These are phyloP conservation scores for Candida buenavistaensis DNA, from an alignment of 1,139 yeast species.

Conservation along the genomic window DNA sequence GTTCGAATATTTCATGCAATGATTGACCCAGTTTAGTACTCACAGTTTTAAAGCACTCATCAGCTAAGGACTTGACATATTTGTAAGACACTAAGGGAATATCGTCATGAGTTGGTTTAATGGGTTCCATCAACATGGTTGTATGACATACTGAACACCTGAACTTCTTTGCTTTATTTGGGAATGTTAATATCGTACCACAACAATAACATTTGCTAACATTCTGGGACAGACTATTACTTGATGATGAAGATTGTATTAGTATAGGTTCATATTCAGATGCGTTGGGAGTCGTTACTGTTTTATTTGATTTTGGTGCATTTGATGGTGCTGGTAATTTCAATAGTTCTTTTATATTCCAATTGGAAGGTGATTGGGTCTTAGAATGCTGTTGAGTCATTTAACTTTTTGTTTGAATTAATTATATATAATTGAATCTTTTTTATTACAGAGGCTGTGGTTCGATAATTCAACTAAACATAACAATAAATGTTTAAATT, in stretches of 20 bases:
- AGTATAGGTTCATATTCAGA: slow-evolving; percentile 1
- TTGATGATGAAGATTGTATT: slow-evolving; percentile 4
- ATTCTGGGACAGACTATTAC: slow-evolving; percentile 7
- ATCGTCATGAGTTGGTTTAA: slow-evolving; percentile 3
- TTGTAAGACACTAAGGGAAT: slow-evolving; percentile 27
- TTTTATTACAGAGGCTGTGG: too few relatives aligned
- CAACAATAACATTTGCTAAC: slow-evolving; percentile 54
- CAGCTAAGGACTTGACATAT: slow-evolving; percentile 28
- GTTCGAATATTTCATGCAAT: slow-evolving; percentile 46
- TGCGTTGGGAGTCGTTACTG: slow-evolving; percentile 5
- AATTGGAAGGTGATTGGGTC: too few relatives aligned
- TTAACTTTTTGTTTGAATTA: too few relatives aligned
- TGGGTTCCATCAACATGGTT: slow-evolving; percentile 33
- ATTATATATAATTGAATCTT: too few relatives aligned
- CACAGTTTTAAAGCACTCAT: slow-evolving; percentile 26
- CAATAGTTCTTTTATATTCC: slow-evolving; percentile 8
- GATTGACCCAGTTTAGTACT: slow-evolving; percentile 11
- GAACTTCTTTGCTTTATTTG: slow-evolving; percentile 45
- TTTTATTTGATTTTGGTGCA: slow-evolving; percentile 3
- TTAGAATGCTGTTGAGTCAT: slow-evolving; percentile 1
- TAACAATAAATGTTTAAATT: too few relatives aligned
- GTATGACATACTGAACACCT: slow-evolving; percentile 60
- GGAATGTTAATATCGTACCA: slow-evolving; percentile 55
- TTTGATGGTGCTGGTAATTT: slow-evolving; percentile 8
- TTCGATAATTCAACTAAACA: too few relatives aligned